A percentile compares a stretch with the other conserved stretches of the same genome.
Evolutionary conservation across 805 yeast genomes (phyloP).

Genomic region (Torulaspora quercuum): DNA sequence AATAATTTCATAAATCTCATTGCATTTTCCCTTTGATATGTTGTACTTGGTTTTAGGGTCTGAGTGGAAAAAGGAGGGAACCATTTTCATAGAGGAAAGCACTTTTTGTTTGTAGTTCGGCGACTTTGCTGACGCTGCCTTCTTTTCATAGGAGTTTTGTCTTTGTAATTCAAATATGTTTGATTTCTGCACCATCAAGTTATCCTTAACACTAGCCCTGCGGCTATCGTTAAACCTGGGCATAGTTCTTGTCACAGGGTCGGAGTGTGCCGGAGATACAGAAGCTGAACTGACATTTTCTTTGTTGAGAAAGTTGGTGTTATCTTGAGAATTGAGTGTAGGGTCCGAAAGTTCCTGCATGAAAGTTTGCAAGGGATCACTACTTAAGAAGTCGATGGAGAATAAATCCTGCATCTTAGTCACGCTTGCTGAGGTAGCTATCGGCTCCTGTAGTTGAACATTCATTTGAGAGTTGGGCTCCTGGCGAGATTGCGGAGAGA

Average conservation of each 20-base stretch:
- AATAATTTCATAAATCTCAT: constrained; percentile 14
- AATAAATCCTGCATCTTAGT: constrained; percentile 18
- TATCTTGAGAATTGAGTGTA: constrained; percentile 9
- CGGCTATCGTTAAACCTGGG: constrained; percentile 15
- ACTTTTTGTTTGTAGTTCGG: constrained; percentile 15
- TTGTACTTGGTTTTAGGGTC: constrained; percentile 24
- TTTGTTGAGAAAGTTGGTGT: constrained; percentile 6
- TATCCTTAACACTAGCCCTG: constrained; percentile 19
- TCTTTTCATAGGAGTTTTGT: constrained; percentile 7
- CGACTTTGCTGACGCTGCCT: constrained; percentile 1
- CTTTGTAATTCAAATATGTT: constrained; percentile 20
- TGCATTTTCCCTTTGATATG: constrained; percentile 17
- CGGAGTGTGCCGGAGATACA: constrained; percentile 5
- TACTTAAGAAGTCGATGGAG: constrained; percentile 21
- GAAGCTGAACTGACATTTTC: constrained; percentile 5
- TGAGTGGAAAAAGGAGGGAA: constrained; percentile 23
- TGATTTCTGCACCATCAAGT: constrained; percentile 20
- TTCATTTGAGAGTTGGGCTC: not conserved
- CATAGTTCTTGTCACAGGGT: constrained; percentile 4
- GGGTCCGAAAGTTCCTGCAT: constrained; percentile 22
- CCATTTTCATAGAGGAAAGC: constrained; percentile 17
- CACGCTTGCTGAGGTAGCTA: constrained; percentile 7
- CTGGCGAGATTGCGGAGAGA: not conserved
- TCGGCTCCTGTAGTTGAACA: constrained; percentile 2
- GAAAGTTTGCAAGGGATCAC: constrained; percentile 25